Base-by-base conservation (phyloP, 768 basidiomycete species). In the Hypholoma sublateritium region DNA sequence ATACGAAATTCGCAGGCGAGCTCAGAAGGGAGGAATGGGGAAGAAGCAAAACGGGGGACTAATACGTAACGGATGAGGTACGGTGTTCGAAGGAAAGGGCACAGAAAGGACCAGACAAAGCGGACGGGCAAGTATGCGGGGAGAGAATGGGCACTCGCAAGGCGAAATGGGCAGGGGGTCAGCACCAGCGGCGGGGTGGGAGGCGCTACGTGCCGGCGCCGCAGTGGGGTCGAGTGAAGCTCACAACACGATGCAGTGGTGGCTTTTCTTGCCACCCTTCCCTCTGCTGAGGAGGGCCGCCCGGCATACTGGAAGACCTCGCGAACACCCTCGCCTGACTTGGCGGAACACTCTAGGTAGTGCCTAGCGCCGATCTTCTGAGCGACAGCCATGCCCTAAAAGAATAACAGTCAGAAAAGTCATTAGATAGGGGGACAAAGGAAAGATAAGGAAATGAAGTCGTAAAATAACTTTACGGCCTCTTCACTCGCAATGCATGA, bases 261-360 rank as follows among this genome's bases (percentile, higher is more conserved):
- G 43, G 41, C 67, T 67, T 61, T 70, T 70, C 74, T 77, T 81
- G 70, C 53, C 51, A 22, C 77, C 77, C 68, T 69, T 79, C 67
- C 72, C 66, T 70, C 82, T 80, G 74, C 72, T 79, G 59, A 94
- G 81, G 36, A 98, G 84, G 24, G 96, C 95, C 41, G 92, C 89
- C 61, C 94, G 88, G 22, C 97, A 64, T 90, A 91, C 77, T 98
- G 94, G 86, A 99, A 99, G 44, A 99, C 96, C 75, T 98, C 95
- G 60, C 91, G 88, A 47, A 99, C 96, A 64, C 96, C 95, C 75
- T 98, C 94, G 57, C 95, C 95, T 14, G 93, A 88, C 81, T 89
- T 90, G 71, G 95, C 95, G 53, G 93, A 95, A 74, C 97, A 99
- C 73, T 99, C 97, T 51, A 99, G 87, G 74, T 98, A 99, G 70